Percentiles rank a stretch among this genome's conserved stretches.
Evolutionary conservation across 2,329 filamentous ascomycete species (phyloP).

Genomic region (Colletotrichum liriopes): DNA sequence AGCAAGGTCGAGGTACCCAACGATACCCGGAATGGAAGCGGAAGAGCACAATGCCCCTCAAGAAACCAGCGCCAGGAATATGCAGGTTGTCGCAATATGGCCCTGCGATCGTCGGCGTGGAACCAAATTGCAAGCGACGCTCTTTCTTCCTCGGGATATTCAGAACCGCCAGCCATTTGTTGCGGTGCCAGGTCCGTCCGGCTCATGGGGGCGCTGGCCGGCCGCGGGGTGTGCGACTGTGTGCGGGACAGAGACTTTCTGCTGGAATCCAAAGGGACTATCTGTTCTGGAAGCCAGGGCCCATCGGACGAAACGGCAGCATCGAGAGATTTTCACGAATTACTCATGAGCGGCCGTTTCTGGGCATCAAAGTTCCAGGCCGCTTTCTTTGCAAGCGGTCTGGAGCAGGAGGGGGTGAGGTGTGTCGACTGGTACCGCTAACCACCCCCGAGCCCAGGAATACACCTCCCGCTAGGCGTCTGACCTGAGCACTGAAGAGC

Average conservation of each 20-base stretch:
- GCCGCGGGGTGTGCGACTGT: neutral
- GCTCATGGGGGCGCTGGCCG: conserved; percentile 1
- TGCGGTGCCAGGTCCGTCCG: conserved; percentile 19
- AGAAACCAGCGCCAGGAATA: conserved; percentile 34
- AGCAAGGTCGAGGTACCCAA: conserved; percentile 23
- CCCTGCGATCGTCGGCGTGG: conserved; percentile 37
- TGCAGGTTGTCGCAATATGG: conserved; percentile 40
- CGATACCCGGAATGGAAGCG: conserved; percentile 5
- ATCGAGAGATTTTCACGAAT: conserved; percentile 19
- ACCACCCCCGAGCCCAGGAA: conserved; percentile 6
- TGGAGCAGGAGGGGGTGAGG: conserved; percentile 9
- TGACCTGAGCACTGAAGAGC: conserved; percentile 6
- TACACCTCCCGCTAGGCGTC: conserved; percentile 6
- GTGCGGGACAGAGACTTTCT: neutral
- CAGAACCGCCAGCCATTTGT: conserved; percentile 22
- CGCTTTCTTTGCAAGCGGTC: conserved; percentile 30
- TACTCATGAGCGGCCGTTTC: conserved; percentile 39
- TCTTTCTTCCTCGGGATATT: conserved; percentile 27
- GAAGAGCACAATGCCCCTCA: conserved; percentile 21
- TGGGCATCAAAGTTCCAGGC: conserved; percentile 25
- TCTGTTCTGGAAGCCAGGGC: conserved; percentile 7
- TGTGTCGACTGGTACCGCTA: neutral
- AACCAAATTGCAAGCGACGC: conserved; percentile 33
- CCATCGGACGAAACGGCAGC: conserved; percentile 34
- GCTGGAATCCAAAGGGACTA: neutral